A percentile compares a stretch with the other conserved stretches of the same genome.
Evolutionary conservation across 106 monocot species (phyloP).

Genomic region (Vanilla planifolia): DNA sequence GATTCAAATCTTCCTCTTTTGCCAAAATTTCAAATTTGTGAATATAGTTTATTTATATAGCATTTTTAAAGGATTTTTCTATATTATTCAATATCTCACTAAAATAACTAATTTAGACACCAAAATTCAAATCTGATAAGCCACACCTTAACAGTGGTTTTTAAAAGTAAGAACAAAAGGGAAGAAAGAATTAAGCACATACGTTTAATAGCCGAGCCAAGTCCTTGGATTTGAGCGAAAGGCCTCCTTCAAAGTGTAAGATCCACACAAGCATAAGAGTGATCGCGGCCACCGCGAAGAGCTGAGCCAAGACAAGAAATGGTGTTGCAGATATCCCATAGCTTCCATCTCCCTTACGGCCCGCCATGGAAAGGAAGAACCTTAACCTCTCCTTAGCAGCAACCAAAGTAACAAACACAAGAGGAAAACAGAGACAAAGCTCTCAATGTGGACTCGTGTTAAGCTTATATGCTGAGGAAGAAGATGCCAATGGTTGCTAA

Average conservation of each 20-base stretch:
- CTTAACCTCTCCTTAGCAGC: neutral
- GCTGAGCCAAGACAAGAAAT: neutral
- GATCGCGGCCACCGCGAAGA: neutral
- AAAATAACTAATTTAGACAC: no score
- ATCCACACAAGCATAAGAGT: slow-evolving; percentile 1
- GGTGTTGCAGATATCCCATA: neutral
- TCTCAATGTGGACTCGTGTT: neutral
- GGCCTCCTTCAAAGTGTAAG: neutral
- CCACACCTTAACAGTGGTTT: no score
- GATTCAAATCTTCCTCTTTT: no score
- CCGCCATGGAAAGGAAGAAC: neutral
- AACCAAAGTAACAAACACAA: neutral
- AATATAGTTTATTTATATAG: no score
- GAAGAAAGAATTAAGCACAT: neutral
- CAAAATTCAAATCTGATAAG: no score
- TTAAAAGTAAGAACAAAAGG: neutral
- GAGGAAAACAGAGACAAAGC: neutral
- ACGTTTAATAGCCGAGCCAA: neutral
- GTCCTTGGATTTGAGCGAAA: slow-evolving; percentile 1
- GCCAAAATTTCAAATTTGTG: no score
- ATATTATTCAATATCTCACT: no score
- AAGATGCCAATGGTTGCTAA: neutral
- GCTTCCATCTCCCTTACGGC: neutral
- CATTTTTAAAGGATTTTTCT: no score
- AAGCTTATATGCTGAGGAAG: neutral